These are phyloP conservation scores for Collybia nuda DNA, from an alignment of 768 basidiomycete species.

Conservation along the genomic window DNA sequence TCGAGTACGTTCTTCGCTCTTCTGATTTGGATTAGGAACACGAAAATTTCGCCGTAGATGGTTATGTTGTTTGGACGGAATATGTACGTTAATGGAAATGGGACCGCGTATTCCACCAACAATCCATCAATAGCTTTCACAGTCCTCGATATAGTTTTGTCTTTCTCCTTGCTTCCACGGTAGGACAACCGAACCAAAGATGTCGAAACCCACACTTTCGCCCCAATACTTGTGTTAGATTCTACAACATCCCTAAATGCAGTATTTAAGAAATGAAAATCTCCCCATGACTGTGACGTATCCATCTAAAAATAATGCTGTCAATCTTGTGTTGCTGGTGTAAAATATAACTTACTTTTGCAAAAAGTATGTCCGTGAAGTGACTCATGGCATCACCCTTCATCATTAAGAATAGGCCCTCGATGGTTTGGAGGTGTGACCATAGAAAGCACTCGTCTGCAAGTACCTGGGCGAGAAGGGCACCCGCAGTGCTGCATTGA, in stretches of 20 bases:
- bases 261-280: slow-evolving; percentile 83
- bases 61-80: slow-evolving; percentile 58
- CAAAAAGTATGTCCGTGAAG: slow-evolving; percentile 72
- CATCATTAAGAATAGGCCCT: slow-evolving; percentile 74
- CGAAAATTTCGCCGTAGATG: slow-evolving; percentile 66
- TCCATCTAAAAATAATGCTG: slow-evolving; percentile 57
- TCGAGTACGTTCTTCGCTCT: slow-evolving; percentile 74
- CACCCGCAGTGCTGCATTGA: slow-evolving; percentile 51
- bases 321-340: background rate
- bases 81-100: slow-evolving; percentile 80
- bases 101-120: slow-evolving; percentile 74
- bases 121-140: slow-evolving; percentile 68
- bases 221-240: slow-evolving; percentile 36
- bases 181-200: slow-evolving; percentile 74
- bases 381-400: slow-evolving; percentile 76
- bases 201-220: slow-evolving; percentile 58
- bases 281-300: slow-evolving; percentile 65
- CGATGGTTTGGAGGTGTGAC: slow-evolving; percentile 61
- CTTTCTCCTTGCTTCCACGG: slow-evolving; percentile 48
- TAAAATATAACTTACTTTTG: slow-evolving; percentile 47
- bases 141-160: slow-evolving; percentile 45
- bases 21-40: slow-evolving; percentile 71
- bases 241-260: slow-evolving; percentile 70
- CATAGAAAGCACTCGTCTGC: slow-evolving; percentile 66
- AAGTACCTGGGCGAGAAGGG: slow-evolving; percentile 54